A percentile compares a stretch with the other conserved stretches of the same genome.
Evolutionary conservation across 78 protist species (phyloP).

Genomic region (Dictyostelium capitatum): DNA sequence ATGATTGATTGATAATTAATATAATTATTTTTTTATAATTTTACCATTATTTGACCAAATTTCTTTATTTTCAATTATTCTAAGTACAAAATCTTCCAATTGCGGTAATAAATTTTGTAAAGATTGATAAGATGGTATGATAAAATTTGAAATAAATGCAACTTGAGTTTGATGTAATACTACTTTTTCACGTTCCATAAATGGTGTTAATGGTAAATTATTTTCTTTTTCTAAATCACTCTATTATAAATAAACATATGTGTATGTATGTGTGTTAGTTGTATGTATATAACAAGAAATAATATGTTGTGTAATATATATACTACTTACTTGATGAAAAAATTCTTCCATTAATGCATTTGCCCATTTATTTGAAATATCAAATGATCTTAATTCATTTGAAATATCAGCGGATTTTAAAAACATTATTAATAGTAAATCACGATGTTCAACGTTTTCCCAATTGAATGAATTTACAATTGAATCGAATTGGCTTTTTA

Average conservation of each 20-base stretch:
- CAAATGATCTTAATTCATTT: constrained; percentile 59
- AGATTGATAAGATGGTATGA: constrained; percentile 60
- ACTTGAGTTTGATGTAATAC: constrained; percentile 50
- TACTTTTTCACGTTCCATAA: constrained; percentile 68
- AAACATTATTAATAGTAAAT: constrained; percentile 67
- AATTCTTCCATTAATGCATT: constrained; percentile 64
- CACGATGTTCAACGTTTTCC: constrained; percentile 46
- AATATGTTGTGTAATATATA: no score
- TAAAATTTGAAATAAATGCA: constrained; percentile 45
- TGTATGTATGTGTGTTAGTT: no score
- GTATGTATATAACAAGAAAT: not conserved
- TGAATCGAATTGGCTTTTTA: constrained; percentile 36
- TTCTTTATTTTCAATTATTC: constrained; percentile 53
- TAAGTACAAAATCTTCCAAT: constrained; percentile 28
- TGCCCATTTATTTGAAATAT: constrained; percentile 67
- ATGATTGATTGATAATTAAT: no score
- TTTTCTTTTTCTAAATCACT: constrained; percentile 64
- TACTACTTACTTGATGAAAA: constrained; percentile 25
- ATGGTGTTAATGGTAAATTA: constrained; percentile 62
- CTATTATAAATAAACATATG: not conserved
- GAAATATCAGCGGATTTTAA: constrained; percentile 68
- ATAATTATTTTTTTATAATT: no score
- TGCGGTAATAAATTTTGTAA: constrained; percentile 52
- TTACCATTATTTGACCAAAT: constrained; percentile 20
- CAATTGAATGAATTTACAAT: constrained; percentile 8